These are phyloP conservation scores for Balamuthia mandrillaris DNA, from an alignment of 208 protist species.

Conservation along the genomic window DNA sequence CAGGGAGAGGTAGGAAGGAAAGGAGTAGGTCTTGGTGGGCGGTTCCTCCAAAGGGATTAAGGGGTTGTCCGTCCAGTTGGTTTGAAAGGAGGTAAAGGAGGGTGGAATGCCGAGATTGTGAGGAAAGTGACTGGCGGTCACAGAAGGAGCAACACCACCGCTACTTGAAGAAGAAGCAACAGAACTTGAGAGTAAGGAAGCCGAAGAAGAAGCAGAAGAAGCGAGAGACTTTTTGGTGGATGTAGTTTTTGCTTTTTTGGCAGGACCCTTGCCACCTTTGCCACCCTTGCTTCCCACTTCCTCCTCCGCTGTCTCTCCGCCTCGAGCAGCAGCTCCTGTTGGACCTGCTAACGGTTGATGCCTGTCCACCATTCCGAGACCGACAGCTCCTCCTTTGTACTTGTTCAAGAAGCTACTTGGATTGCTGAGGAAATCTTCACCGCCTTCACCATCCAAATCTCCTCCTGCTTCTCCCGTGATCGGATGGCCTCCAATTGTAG, in stretches of 20 bases:
- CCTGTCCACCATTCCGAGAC: neutral
- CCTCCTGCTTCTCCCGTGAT: neutral
- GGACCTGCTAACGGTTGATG: neutral
- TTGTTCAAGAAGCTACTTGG: neutral
- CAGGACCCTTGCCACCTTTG: neutral
- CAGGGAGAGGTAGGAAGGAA: neutral
- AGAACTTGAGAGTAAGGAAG: too few relatives aligned
- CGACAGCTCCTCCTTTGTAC: neutral
- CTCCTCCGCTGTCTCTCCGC: neutral
- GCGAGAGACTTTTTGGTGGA: too few relatives aligned
- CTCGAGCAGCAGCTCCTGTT: neutral
- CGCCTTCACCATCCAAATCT: neutral
- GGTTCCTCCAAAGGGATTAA: too few relatives aligned
- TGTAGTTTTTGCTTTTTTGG: too few relatives aligned
- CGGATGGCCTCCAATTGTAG: neutral
- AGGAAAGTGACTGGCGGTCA: too few relatives aligned
- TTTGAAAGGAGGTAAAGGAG: too few relatives aligned
- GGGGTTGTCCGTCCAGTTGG: too few relatives aligned
- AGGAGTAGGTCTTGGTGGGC: neutral
- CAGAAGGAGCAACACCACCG: too few relatives aligned
- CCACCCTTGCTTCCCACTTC: neutral
- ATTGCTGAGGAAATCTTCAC: neutral
- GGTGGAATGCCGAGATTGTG: too few relatives aligned
- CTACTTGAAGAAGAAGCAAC: too few relatives aligned
- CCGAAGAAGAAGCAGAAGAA: too few relatives aligned